A percentile compares a stretch with the other conserved stretches of the same genome.
Evolutionary conservation across 2,329 filamentous ascomycete genomes (phyloP).

Genomic region (Zarea fungicola): DNA sequence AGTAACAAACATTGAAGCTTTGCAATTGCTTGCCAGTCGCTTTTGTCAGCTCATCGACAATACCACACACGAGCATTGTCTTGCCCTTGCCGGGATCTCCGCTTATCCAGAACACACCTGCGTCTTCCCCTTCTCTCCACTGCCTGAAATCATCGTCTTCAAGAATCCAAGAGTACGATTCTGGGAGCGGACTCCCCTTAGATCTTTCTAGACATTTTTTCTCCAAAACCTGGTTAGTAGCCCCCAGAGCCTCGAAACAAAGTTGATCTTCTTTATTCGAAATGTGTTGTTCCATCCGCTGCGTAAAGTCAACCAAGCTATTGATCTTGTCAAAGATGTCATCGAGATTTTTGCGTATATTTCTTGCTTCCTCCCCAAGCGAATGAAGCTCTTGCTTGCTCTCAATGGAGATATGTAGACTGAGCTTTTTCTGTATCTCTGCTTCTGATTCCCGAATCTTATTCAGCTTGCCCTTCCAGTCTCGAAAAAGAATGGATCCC

Average conservation of each 20-base stretch:
- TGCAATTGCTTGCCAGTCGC: background rate
- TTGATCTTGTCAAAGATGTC: background rate
- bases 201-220: background rate
- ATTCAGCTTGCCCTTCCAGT: background rate
- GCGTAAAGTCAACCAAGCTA: background rate
- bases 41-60: slow-evolving; percentile 22
- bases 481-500: background rate
- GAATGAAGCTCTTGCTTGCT: background rate
- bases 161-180: slow-evolving; percentile 30
- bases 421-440: background rate
- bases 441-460: background rate
- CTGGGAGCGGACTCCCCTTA: slow-evolving; percentile 17
- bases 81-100: slow-evolving; percentile 33
- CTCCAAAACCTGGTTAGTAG: background rate
- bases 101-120: slow-evolving; percentile 28
- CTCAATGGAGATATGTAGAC: background rate
- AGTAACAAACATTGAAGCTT: slow-evolving; percentile 21
- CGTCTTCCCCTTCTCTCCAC: slow-evolving; percentile 20
- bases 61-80: slow-evolving; percentile 29
- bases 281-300: background rate
- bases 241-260: slow-evolving; percentile 2
- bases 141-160: slow-evolving; percentile 21
- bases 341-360: background rate
- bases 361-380: background rate
- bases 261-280: slow-evolving; percentile 20